Conservation (phyloP, 2,329 filamentous ascomycete species). For the Phialophora chinensis region DNA sequence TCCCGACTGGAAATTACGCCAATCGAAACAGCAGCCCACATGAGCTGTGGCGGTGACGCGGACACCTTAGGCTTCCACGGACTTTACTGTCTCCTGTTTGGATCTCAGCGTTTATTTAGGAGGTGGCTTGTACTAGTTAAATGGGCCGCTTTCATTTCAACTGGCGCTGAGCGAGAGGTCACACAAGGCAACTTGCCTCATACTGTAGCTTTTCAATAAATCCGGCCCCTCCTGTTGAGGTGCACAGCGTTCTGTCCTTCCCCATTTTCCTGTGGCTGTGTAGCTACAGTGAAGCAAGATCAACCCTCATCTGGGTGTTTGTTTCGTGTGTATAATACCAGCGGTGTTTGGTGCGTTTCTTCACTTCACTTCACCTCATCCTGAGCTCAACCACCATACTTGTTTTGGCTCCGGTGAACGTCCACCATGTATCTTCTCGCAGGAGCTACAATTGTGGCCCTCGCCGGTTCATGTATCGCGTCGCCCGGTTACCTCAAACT, state of each 20-base stretch:
- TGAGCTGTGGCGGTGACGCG: neutral
- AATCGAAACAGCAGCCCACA: neutral
- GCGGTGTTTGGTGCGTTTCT: neutral
- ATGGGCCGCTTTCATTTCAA: neutral
- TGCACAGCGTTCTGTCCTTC: neutral
- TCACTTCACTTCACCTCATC: neutral
- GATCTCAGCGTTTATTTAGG: neutral
- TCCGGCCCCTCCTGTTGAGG: neutral
- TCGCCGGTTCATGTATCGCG: slow-evolving; percentile 25
- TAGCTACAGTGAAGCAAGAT: neutral
- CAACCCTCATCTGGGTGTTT: neutral
- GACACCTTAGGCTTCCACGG: neutral
- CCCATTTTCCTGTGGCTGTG: neutral
- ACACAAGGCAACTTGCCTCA: neutral
- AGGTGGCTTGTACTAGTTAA: neutral
- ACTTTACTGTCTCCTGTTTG: neutral
- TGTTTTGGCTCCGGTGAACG: neutral
- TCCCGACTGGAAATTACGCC: neutral
- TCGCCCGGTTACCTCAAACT: slow-evolving; percentile 32
- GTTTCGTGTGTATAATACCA: neutral
- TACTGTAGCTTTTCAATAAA: neutral
- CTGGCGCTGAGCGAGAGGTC: neutral
- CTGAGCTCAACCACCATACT: neutral
- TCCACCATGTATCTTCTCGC: slow-evolving; percentile 13
- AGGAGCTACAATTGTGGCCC: slow-evolving; percentile 12